A percentile compares a stretch with the other conserved stretches of the same genome.
Conservation (phyloP, 305 asterid genomes). For the Fraxinus nigra region DNA sequence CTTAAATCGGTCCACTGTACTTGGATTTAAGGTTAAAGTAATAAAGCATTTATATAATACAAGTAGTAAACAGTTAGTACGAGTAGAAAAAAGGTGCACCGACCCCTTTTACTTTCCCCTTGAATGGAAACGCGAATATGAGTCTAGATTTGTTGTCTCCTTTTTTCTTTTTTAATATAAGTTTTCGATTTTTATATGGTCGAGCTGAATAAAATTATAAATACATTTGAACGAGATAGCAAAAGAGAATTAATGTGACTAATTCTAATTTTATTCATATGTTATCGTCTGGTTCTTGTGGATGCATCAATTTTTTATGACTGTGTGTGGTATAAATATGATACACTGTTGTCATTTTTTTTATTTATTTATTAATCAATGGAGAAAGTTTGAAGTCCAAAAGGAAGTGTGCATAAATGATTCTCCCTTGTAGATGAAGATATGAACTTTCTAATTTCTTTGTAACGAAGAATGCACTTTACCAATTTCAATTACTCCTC, state of each 20-base stretch:
- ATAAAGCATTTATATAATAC: not conserved
- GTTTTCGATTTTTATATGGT: not conserved
- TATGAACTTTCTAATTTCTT: not conserved
- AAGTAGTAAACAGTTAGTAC: not conserved
- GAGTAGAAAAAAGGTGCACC: not conserved
- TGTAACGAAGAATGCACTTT: not conserved
- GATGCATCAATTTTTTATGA: not conserved
- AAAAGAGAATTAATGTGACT: no score
- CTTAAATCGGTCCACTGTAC: not conserved
- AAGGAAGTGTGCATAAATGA: not conserved
- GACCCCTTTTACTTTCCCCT: not conserved
- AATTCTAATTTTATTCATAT: no score
- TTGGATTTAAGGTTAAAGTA: not conserved
- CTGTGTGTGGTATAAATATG: not conserved
- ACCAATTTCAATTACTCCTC: not conserved
- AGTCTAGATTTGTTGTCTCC: not conserved
- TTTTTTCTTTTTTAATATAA: no score
- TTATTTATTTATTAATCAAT: not conserved
- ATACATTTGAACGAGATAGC: not conserved
- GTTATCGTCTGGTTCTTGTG: not conserved
- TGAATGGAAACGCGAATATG: not conserved
- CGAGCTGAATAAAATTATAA: not conserved
- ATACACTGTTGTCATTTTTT: not conserved
- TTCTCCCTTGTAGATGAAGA: not conserved
- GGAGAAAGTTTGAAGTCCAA: not conserved